Evolutionary conservation across 495 filamentous ascomycete species (phyloP).

Genomic region (Saxophila tyrrhenica): DNA sequence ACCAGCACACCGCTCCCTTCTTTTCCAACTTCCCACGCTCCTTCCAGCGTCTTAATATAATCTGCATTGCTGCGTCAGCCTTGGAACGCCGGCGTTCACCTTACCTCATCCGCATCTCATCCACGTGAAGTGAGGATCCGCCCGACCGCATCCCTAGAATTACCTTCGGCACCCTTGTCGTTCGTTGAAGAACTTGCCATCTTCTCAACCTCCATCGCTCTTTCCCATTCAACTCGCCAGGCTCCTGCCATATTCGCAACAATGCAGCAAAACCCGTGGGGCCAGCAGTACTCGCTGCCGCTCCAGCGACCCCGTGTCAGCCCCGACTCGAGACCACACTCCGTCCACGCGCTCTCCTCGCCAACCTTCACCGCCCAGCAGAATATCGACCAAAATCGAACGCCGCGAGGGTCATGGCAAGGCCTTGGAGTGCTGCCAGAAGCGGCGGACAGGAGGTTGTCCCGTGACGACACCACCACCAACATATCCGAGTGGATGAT

Average conservation of each 20-base stretch:
- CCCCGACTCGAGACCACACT: slow-evolving; percentile 8
- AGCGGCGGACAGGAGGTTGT: background rate
- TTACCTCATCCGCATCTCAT: background rate
- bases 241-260: background rate
- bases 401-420: slow-evolving; percentile 3
- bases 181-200: background rate
- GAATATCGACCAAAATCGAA: background rate
- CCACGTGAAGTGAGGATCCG: background rate
- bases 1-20: background rate
- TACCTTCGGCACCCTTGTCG: background rate
- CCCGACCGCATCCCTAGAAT: background rate
- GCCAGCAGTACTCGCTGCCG: background rate
- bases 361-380: background rate
- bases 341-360: slow-evolving; percentile 4
- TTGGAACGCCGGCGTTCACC: background rate
- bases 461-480: slow-evolving; percentile 12
- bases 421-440: background rate
- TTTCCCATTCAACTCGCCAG: background rate
- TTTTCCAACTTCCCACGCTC: background rate
- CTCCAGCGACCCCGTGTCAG: background rate
- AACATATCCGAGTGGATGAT: slow-evolving; percentile 5
- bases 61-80: background rate
- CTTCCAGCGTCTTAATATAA: background rate
- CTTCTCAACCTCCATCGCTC: background rate
- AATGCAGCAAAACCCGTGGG: background rate